Base-by-base conservation (phyloP, 1,139 yeast genomes). In the Sugiyamaella castrensis region DNA sequence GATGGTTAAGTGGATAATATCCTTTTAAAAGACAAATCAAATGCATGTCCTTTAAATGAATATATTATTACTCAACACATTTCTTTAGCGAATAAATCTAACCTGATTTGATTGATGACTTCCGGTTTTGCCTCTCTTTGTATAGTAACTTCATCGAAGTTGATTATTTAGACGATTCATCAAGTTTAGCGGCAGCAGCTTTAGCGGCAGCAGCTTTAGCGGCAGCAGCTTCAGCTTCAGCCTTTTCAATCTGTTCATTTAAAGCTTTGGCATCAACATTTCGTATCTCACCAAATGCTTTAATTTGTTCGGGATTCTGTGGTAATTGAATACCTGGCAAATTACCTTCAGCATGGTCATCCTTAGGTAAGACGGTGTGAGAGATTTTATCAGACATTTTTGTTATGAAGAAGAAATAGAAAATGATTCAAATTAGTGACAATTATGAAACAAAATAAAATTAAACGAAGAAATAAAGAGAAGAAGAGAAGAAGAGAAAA, bases 181-280 rank as follows among this genome's bases (percentile, higher is more conserved):
- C 39, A 24, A 47, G 43, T 41, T 52, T 48, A 34, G 30, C 43
- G 46, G 49, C 48, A 13, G 40, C 33, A 13, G 28, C 46, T n/a
- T n/a, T n/a, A n/a, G n/a, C n/a, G n/a, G n/a, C n/a, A n/a, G n/a
- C n/a, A n/a, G n/a, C 5, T 5, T 19, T 19, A 19, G 24, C 24
- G 5, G 24, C 24, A 19, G 24, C 24, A 12, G 45, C 40, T n/a
- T 24, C 47, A 11, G 38, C 49, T 40, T 52, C 55, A 24, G 57
- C 58, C 43, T 46, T 49, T 46, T 16, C 49, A 52, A 58, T 57
- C 38, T 53, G 54, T 37, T 51, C 67, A 48, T 65, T 65, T 40
- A 65, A 59, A 44, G 60, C 58, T 54, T 63, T 54, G 32, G 69
- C 66, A 44, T 65, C 62, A 43, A 60, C 64, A 48, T 64, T 56